A percentile compares a stretch with the other conserved stretches of the same genome.
Evolutionary conservation across 1,284 basidiomycete species (phyloP).

Genomic region (Ustilago shanxiensis): DNA sequence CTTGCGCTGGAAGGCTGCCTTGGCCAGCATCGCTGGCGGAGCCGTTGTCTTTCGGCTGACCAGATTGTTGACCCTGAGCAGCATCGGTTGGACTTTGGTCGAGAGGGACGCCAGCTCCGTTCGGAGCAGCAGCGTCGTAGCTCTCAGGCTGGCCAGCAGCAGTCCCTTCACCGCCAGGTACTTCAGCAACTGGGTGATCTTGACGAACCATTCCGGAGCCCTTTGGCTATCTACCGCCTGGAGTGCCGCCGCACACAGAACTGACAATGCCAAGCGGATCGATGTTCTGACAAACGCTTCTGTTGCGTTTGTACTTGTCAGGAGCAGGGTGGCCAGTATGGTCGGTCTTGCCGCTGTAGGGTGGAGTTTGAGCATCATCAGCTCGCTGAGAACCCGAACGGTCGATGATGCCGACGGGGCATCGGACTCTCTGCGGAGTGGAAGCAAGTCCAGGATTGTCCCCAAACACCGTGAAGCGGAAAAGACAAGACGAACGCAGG

Average conservation of each 20-base stretch:
- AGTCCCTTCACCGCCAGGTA: not conserved
- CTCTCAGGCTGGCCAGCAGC: not conserved
- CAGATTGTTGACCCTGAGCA: not conserved
- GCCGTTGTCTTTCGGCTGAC: too few relatives aligned
- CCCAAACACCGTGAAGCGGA: slow-evolving; percentile 28
- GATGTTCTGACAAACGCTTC: slow-evolving; percentile 31
- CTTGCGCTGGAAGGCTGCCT: not conserved
- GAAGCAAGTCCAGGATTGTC: slow-evolving; percentile 26
- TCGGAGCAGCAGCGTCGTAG: slow-evolving; percentile 5
- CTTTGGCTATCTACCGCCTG: slow-evolving; percentile 22
- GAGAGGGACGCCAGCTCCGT: too few relatives aligned
- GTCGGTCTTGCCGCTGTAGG: slow-evolving; percentile 31
- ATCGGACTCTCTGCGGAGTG: slow-evolving; percentile 33
- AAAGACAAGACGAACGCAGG: slow-evolving; percentile 36
- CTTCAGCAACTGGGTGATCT: slow-evolving; percentile 14
- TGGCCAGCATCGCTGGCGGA: not conserved
- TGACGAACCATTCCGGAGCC: slow-evolving; percentile 21
- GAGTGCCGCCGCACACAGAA: slow-evolving; percentile 32
- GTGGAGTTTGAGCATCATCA: slow-evolving; percentile 22
- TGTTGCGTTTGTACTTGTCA: slow-evolving; percentile 38
- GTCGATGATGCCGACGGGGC: slow-evolving; percentile 36
- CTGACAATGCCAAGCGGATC: slow-evolving; percentile 43
- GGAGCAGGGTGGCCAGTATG: slow-evolving; percentile 31
- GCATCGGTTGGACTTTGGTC: too few relatives aligned
- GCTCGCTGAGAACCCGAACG: slow-evolving; percentile 34